These are phyloP conservation scores for Curvularia lunata DNA, from an alignment of 2,329 filamentous ascomycete species.

Conservation along the genomic window DNA sequence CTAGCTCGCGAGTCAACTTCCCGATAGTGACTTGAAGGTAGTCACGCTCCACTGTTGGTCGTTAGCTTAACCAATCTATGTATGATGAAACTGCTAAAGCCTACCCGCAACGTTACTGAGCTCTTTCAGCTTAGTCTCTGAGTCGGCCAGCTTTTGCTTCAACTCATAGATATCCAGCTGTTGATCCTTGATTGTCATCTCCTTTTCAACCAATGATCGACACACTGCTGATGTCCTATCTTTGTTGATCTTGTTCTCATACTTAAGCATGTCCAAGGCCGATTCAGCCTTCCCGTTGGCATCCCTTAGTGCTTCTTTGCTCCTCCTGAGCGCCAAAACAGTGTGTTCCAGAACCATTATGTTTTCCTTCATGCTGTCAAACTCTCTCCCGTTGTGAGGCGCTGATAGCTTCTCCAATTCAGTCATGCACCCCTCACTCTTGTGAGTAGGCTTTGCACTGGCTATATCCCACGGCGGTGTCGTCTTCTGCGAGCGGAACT, in stretches of 20 bases:
- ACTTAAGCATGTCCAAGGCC: constrained; percentile 23
- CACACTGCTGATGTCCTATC: constrained; percentile 28
- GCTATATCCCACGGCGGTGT: constrained; percentile 7
- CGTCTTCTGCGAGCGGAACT: constrained; percentile 4
- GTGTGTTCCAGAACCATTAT: constrained; percentile 14
- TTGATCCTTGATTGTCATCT: constrained; percentile 23
- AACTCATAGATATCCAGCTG: constrained; percentile 21
- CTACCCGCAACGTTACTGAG: background rate
- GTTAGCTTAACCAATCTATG: background rate
- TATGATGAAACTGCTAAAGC: background rate
- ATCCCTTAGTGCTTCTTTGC: background rate
- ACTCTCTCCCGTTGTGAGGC: background rate
- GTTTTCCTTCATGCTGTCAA: constrained; percentile 7
- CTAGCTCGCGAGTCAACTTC: constrained; percentile 5
- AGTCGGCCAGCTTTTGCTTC: constrained; percentile 2
- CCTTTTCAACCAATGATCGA: constrained; percentile 23
- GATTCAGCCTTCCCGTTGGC: constrained; percentile 5
- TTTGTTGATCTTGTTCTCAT: constrained; percentile 27
- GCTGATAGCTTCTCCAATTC: background rate
- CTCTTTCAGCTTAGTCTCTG: background rate
- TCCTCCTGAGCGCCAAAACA: background rate
- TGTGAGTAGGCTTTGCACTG: background rate
- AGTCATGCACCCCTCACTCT: constrained; percentile 4
- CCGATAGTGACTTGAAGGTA: constrained; percentile 14
- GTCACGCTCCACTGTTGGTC: constrained; percentile 13